Conservation (phyloP, 148 eudicot species). For the Cornus controversa region DNA sequence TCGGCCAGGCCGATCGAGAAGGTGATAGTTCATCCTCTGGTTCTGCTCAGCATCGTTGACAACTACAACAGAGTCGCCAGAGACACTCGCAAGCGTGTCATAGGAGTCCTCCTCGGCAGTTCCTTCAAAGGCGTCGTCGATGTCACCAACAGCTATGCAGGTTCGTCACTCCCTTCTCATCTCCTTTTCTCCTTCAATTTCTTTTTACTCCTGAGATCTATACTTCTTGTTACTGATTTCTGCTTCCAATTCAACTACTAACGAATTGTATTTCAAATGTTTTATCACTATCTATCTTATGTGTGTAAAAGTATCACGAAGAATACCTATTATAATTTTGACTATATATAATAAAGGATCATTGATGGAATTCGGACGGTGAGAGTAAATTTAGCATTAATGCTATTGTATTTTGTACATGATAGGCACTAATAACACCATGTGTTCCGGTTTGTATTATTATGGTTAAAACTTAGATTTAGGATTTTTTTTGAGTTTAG, state of each 20-base stretch:
- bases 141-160: slow-evolving; percentile 85
- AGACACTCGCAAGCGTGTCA: slow-evolving; percentile 88
- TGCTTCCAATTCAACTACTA: background rate
- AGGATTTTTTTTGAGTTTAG: background rate
- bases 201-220: slow-evolving; percentile 9
- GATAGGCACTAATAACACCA: background rate
- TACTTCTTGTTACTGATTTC: background rate
- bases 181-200: background rate
- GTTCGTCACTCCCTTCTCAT: slow-evolving; percentile 21
- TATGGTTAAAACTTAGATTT: background rate
- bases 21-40: slow-evolving; percentile 90
- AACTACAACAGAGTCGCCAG: slow-evolving; percentile 98
- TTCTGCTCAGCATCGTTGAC: slow-evolving; percentile 89
- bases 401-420: background rate
- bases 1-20: slow-evolving; percentile 73
- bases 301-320: no score
- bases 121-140: slow-evolving; percentile 84
- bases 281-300: no score
- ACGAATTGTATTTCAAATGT: no score
- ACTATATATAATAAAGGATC: background rate
- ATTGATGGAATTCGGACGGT: background rate
- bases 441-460: no score
- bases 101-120: slow-evolving; percentile 85
- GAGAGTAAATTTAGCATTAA: background rate
- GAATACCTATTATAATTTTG: no score